These are phyloP conservation scores for Saprolegnia diclina DNA, from an alignment of 352 stramenopile genomes.

Conservation along the genomic window DNA sequence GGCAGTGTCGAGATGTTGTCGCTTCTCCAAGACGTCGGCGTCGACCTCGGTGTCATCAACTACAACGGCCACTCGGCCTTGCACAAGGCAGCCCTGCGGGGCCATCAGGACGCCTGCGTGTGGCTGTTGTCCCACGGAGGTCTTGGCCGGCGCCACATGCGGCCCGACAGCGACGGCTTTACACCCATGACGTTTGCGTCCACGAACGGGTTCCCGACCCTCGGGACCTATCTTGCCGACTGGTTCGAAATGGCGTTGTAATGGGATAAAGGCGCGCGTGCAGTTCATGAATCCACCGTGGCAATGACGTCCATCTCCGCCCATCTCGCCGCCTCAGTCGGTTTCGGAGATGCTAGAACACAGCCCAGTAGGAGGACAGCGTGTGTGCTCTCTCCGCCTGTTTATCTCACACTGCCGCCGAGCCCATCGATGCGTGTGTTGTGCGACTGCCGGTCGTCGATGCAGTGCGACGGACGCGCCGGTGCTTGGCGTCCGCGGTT, in stretches of 20 bases:
- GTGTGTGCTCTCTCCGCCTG: too few relatives aligned
- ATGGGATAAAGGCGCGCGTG: too few relatives aligned
- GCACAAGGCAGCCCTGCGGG: conserved; percentile 16
- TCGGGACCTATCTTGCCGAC: not conserved
- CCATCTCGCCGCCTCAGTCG: too few relatives aligned
- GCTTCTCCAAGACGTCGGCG: not conserved
- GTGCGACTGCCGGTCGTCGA: too few relatives aligned
- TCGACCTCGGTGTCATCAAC: conserved; percentile 16
- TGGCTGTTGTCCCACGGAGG: conserved; percentile 1
- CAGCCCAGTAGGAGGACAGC: too few relatives aligned
- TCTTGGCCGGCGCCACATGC: conserved; percentile 2
- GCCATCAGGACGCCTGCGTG: not conserved
- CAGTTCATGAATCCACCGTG: too few relatives aligned
- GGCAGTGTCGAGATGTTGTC: conserved; percentile 2
- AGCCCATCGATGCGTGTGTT: too few relatives aligned
- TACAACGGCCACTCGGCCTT: conserved; percentile 17
- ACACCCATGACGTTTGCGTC: conserved; percentile 18
- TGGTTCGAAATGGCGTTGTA: not conserved
- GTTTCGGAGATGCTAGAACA: too few relatives aligned
- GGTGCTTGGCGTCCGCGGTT: too few relatives aligned
- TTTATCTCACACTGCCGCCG: too few relatives aligned
- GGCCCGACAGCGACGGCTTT: conserved; percentile 15
- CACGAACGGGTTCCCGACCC: not conserved
- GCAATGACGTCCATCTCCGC: too few relatives aligned
- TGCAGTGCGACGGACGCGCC: too few relatives aligned